Percentiles rank a stretch among this genome's conserved stretches.
Conservation (phyloP, 352 stramenopile species). For the Bremia lactucae region DNA sequence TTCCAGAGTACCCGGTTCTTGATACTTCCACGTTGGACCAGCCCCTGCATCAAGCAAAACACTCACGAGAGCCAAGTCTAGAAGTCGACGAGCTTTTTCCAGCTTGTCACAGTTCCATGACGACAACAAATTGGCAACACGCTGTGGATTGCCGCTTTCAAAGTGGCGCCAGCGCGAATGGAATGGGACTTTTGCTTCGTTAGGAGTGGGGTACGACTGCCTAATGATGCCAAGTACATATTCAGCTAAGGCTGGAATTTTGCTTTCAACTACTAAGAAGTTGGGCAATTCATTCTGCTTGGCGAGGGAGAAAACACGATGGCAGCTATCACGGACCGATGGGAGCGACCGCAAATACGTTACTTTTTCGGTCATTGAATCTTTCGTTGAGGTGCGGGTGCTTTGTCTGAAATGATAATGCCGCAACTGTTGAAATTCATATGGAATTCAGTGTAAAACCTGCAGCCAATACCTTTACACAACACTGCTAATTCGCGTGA, state of each 20-base stretch:
- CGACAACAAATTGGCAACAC: conserved; percentile 38
- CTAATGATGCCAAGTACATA: conserved; percentile 64
- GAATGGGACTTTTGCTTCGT: conserved; percentile 52
- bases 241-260: conserved; percentile 46
- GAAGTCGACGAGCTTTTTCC: conserved; percentile 46
- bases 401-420: too few species aligned
- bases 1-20: conserved; percentile 55
- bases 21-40: conserved; percentile 57
- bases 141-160: conserved; percentile 59
- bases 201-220: conserved; percentile 37
- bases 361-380: conserved; percentile 36
- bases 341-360: conserved; percentile 57
- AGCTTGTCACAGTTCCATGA: conserved; percentile 36
- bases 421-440: too few species aligned
- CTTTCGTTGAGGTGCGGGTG: too few species aligned
- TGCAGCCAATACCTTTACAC: too few species aligned
- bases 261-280: conserved; percentile 48
- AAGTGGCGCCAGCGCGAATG: conserved; percentile 78
- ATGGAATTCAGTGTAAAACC: too few species aligned
- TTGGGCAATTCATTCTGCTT: conserved; percentile 38
- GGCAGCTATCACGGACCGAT: conserved; percentile 60
- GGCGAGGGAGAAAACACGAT: conserved; percentile 47
- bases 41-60: conserved; percentile 76
- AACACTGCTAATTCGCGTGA: too few species aligned
- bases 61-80: conserved; percentile 71